Evolutionary conservation across 768 basidiomycete genomes (phyloP), one percentile per base, ranked within the genome.

Genomic region (Russula emetica): DNA sequence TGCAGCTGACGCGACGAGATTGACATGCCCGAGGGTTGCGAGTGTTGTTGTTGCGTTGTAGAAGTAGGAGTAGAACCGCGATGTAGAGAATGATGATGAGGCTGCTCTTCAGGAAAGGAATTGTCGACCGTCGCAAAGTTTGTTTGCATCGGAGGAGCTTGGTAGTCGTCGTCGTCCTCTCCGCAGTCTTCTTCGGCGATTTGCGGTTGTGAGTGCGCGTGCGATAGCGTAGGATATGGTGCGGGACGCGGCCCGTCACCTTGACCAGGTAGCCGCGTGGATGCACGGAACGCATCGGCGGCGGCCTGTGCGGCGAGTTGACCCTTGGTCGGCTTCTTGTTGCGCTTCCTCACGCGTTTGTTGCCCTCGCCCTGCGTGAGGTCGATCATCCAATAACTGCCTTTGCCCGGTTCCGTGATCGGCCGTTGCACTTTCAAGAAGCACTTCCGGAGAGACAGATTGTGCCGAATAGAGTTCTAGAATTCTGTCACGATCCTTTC

Each of bases 371-470:
- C 84, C 13, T 75, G 72, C 1, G 80, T 78, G 61, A 81, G 71
- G 62, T 87, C 84, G n/a, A 76, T 74, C 40, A 71, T 70, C 87
- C 87, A 88, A 67, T 88, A 88, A 44, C 76, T 80, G 1, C 87
- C 87, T 66, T 88, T 88, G 0, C 87, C 87, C 0, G 85, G 86
- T 68, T 88, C 85, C 0, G 83, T 85, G 59, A 87, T 82, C 0
- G 85, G 84, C 14, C 87, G 79, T 1, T 77, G 75, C 1, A 79
- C 74, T n/a, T 79, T 77, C 20, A 73, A 70, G 72, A 90, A 90
- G n/a, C 83, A 79, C 49, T 82, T 79, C 63, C 82, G 79, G n/a
- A 83, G 63, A 3, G 82, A 83, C 0, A 83, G 71, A 57, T 79
- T 83, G 61, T 83, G 82, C 1, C 82, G 74, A 28, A 83, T 81